phyloP scores from a whole-genome alignment of 148 eudicot species.

The Diospyros lotus region DNA sequence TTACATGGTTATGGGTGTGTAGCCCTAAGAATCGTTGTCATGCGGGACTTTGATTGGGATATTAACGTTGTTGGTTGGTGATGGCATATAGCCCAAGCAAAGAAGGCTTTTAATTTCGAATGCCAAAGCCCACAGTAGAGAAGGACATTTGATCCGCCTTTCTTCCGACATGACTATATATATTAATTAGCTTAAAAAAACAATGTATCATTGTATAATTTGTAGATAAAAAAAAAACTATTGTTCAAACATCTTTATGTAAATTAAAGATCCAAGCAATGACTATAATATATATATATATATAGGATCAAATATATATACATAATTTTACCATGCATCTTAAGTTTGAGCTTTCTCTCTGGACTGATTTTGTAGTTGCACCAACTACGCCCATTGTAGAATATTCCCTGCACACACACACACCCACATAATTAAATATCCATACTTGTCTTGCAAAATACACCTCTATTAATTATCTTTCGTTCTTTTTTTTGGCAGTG shows the following conservation, averaged over 20 bases:
- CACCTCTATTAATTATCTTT: no score
- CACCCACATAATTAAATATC: no score
- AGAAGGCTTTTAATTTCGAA: background rate
- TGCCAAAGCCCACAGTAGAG: conserved; percentile 3
- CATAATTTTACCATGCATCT: conserved; percentile 1
- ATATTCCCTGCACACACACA: no score
- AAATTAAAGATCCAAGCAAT: no score
- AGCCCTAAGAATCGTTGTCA: background rate
- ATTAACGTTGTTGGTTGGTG: background rate
- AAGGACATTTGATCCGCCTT: conserved; percentile 14
- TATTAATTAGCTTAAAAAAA: background rate
- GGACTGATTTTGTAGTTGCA: conserved; percentile 3
- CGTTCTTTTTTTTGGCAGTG: no score
- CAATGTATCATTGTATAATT: background rate
- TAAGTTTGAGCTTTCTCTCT: no score
- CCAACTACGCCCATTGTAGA: conserved; percentile 10
- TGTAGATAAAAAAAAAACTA: no score
- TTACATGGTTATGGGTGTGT: background rate
- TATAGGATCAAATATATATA: no score
- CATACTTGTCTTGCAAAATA: no score
- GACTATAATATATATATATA: no score
- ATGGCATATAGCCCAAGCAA: conserved; percentile 2
- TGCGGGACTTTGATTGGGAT: conserved; percentile 3
- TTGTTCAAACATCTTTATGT: no score
- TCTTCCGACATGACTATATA: background rate